Conservation (phyloP, 2,329 filamentous ascomycete species). For the Raffaelea arxii region DNA sequence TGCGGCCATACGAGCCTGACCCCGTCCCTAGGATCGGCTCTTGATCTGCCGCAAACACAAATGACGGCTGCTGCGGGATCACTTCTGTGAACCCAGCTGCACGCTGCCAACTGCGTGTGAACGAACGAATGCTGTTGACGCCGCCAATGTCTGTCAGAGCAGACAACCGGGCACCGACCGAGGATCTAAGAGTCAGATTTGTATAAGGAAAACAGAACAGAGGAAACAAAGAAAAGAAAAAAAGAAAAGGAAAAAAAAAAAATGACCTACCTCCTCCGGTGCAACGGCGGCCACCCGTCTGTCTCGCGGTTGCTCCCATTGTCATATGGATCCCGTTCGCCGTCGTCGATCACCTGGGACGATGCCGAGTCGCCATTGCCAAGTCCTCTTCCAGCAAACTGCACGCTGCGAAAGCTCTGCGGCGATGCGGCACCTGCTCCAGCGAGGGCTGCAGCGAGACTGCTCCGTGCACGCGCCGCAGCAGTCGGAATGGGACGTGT, state of each 20-base stretch:
- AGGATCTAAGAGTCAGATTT: constrained; percentile 19
- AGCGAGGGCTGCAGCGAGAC: background rate
- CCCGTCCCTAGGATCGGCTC: constrained; percentile 25
- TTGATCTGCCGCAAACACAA: constrained; percentile 54
- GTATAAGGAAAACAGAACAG: no score
- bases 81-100: constrained; percentile 84
- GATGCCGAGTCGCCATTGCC: constrained; percentile 3
- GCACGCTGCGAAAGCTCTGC: constrained; percentile 9
- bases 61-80: constrained; percentile 67
- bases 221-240: background rate
- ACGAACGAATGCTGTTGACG: constrained; percentile 89
- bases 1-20: constrained; percentile 27
- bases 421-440: constrained; percentile 7
- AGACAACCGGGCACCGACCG: constrained; percentile 45
- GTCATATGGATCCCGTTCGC: constrained; percentile 5
- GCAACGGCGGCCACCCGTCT: constrained; percentile 7
- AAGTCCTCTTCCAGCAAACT: constrained; percentile 7
- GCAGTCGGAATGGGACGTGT: background rate
- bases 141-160: constrained; percentile 66
- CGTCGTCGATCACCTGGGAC: constrained; percentile 4
- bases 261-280: constrained; percentile 5
- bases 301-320: background rate
- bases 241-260: background rate
- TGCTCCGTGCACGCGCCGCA: background rate
- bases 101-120: constrained; percentile 84